Percentiles rank a stretch among this genome's conserved stretches.
These are phyloP conservation scores for Cryomyces minteri DNA, from an alignment of 495 filamentous ascomycete species.

Conservation along the genomic window DNA sequence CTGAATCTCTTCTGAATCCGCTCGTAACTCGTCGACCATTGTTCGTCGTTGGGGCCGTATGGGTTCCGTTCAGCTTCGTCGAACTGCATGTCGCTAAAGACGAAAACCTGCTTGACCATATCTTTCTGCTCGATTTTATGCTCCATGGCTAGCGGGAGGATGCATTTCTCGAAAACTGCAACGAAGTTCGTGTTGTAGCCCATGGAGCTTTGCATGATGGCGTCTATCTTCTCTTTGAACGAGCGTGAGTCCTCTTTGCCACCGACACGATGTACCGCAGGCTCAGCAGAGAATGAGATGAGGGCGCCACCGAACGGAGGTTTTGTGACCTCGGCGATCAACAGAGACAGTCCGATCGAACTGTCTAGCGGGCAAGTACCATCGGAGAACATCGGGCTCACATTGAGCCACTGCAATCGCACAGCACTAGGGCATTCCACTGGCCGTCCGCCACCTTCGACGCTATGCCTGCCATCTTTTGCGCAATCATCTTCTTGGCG, in stretches of 20 bases:
- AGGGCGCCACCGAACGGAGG: constrained; percentile 26
- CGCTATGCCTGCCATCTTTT: constrained; percentile 5
- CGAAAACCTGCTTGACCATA: constrained; percentile 31
- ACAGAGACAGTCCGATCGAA: constrained; percentile 27
- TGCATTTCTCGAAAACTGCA: constrained; percentile 24
- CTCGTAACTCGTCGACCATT: constrained; percentile 21
- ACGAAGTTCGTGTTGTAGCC: constrained; percentile 25
- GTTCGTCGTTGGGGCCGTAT: neutral
- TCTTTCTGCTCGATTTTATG: constrained; percentile 21
- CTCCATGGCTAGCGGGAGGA: constrained; percentile 26
- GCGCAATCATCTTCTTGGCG: constrained; percentile 2
- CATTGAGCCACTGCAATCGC: constrained; percentile 29
- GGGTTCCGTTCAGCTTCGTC: constrained; percentile 10
- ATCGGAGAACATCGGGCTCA: constrained; percentile 16
- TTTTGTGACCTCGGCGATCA: constrained; percentile 24
- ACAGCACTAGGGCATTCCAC: constrained; percentile 29
- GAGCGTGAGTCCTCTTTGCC: constrained; percentile 9
- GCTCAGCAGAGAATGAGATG: constrained; percentile 24
- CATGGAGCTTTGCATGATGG: constrained; percentile 13
- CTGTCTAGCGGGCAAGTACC: constrained; percentile 25
- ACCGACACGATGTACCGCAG: constrained; percentile 16
- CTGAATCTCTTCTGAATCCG: constrained; percentile 20
- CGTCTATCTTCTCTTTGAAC: constrained; percentile 16
- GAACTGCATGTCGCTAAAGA: constrained; percentile 32
- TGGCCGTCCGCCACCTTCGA: constrained; percentile 21